Conservation (phyloP, 2,329 filamentous ascomycete species). For the Teratosphaeria nubilosa region DNA sequence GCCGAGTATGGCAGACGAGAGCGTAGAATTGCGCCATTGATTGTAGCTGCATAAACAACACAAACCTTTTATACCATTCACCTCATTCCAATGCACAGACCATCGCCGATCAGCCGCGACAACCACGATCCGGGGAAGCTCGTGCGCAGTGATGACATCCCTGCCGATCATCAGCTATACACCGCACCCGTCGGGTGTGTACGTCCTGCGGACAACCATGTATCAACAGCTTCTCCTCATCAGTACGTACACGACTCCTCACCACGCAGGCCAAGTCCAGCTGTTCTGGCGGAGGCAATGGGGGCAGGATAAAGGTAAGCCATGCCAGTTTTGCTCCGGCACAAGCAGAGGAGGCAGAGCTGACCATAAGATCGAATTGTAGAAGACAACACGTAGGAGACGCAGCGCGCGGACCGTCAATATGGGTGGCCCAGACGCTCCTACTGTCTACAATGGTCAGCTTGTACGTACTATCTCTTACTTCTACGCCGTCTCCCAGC, state of each 20-base stretch:
- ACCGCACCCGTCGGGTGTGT: neutral
- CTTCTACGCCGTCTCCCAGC: slow-evolving; percentile 8
- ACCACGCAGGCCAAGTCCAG: neutral
- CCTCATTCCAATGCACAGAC: neutral
- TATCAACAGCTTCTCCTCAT: slow-evolving; percentile 4
- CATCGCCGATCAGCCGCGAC: neutral
- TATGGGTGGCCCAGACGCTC: slow-evolving; percentile 1
- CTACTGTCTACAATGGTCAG: slow-evolving; percentile 13
- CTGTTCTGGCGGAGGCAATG: neutral
- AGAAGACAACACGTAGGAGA: neutral
- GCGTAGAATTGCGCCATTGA: no score
- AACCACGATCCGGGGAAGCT: neutral
- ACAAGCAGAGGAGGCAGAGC: neutral
- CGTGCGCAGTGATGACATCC: neutral
- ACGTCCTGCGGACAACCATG: neutral
- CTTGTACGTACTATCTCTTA: slow-evolving; percentile 12
- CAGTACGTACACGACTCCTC: slow-evolving; percentile 4
- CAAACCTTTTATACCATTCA: no score
- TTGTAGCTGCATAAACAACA: no score
- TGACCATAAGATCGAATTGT: neutral
- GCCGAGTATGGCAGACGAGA: no score
- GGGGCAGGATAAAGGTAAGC: neutral
- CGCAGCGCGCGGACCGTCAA: neutral
- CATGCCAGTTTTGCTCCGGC: neutral
- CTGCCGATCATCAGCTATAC: neutral